These are phyloP conservation scores for Trametes gibbosa DNA, from an alignment of 768 basidiomycete species.

Conservation along the genomic window DNA sequence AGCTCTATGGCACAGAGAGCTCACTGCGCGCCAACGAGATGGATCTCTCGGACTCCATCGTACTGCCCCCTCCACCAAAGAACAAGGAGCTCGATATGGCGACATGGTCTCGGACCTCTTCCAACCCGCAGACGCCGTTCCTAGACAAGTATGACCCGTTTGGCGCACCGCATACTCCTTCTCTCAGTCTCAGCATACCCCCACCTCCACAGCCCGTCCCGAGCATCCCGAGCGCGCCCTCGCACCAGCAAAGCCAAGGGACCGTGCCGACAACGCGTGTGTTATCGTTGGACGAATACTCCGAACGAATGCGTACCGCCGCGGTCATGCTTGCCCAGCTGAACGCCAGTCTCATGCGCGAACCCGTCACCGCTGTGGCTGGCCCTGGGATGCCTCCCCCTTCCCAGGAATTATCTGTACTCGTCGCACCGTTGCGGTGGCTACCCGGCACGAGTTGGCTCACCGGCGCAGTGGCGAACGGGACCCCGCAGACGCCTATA, in stretches of 20 bases:
- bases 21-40: constrained; percentile 65
- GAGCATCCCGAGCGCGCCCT: constrained; percentile 8
- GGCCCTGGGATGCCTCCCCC: constrained; percentile 19
- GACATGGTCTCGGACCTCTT: constrained; percentile 65
- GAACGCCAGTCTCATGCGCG: constrained; percentile 73
- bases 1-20: constrained; percentile 81
- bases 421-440: constrained; percentile 27
- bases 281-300: constrained; percentile 94
- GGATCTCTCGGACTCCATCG: constrained; percentile 83
- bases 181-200: constrained; percentile 10
- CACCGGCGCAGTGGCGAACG: constrained; percentile 16
- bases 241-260: constrained; percentile 8
- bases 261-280: constrained; percentile 6
- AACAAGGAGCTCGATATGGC: constrained; percentile 88
- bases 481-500: constrained; percentile 13
- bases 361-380: constrained; percentile 36
- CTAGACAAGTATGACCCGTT: constrained; percentile 30
- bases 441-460: constrained; percentile 31
- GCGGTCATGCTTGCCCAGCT: constrained; percentile 98
- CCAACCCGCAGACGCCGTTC: constrained; percentile 48
- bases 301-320: constrained; percentile 96
- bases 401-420: constrained; percentile 16
- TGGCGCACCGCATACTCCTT: constrained; percentile 17
- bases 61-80: constrained; percentile 78
- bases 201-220: background rate